Evolutionary conservation across 2,329 filamentous ascomycete genomes (phyloP).

Genomic region (Aspergillus sp.): DNA sequence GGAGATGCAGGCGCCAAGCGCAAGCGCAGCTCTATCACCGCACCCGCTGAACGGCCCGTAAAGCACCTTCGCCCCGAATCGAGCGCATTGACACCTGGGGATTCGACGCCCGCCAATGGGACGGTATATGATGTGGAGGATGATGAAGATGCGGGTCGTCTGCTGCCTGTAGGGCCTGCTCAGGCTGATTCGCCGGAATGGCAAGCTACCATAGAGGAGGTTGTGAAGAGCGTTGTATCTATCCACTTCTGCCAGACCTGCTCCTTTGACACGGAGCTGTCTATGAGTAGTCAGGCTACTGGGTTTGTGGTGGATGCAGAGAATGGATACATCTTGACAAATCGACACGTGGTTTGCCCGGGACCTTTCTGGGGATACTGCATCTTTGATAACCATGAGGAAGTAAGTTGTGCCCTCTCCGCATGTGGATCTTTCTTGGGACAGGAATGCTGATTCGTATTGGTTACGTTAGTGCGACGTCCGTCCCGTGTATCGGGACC

Average conservation of each 20-base stretch:
- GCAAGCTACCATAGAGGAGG: constrained; percentile 92
- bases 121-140: constrained; percentile 49
- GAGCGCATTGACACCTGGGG: constrained; percentile 42
- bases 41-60: constrained; percentile 53
- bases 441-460: not conserved
- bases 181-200: constrained; percentile 76
- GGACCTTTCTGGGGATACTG: constrained; percentile 98
- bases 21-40: constrained; percentile 56
- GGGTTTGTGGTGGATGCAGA: constrained; percentile 97
- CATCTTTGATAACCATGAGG: constrained; percentile 98
- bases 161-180: constrained; percentile 50
- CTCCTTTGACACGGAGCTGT: constrained; percentile 95
- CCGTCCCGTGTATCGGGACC: constrained; percentile 94
- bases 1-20: constrained; percentile 55
- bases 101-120: constrained; percentile 46
- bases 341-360: constrained; percentile 89
- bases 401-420: constrained; percentile 45
- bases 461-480: constrained; percentile 73
- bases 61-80: constrained; percentile 57
- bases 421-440: not conserved
- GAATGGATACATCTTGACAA: constrained; percentile 83
- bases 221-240: constrained; percentile 95
- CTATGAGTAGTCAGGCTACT: constrained; percentile 91
- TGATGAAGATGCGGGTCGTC: constrained; percentile 48
- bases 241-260: constrained; percentile 98